Percentiles rank a stretch among this genome's conserved stretches.
Evolutionary conservation across 129 eudicot species (phyloP).

Genomic region (Silybum marianum): DNA sequence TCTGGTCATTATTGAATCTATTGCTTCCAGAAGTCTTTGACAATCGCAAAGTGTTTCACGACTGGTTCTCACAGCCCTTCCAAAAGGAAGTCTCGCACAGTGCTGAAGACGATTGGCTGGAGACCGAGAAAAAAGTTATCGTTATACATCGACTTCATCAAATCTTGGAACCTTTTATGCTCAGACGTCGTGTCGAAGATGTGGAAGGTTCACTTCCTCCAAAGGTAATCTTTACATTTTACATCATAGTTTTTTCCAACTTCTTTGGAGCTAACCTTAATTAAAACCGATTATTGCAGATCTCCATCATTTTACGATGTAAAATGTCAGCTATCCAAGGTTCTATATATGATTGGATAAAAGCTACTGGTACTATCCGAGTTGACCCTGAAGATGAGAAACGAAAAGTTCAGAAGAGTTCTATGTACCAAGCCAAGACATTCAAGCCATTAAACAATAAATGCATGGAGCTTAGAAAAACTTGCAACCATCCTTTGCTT

Average conservation of each 20-base stretch:
- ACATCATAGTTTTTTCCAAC: not conserved
- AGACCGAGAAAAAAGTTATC: constrained; percentile 96
- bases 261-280: constrained; percentile 20
- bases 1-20: constrained; percentile 91
- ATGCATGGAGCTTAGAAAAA: constrained; percentile 94
- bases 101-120: constrained; percentile 98
- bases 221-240: constrained; percentile 55
- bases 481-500: constrained; percentile 95
- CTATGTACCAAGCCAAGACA: constrained; percentile 66
- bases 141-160: constrained; percentile 97
- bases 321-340: constrained; percentile 95
- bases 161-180: constrained; percentile 98
- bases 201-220: constrained; percentile 99
- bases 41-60: constrained; percentile 95
- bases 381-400: constrained; percentile 95
- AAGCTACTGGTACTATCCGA: constrained; percentile 90
- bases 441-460: constrained; percentile 68
- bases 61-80: constrained; percentile 99
- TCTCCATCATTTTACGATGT: constrained; percentile 79
- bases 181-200: constrained; percentile 99
- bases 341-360: constrained; percentile 92
- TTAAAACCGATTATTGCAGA: constrained; percentile 43
- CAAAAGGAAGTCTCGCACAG: constrained; percentile 76
- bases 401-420: constrained; percentile 56
- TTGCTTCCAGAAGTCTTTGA: constrained; percentile 98